These are phyloP conservation scores for Arthrobotrys pseudoclavata DNA, from an alignment of 2,329 filamentous ascomycete genomes.

Conservation along the genomic window DNA sequence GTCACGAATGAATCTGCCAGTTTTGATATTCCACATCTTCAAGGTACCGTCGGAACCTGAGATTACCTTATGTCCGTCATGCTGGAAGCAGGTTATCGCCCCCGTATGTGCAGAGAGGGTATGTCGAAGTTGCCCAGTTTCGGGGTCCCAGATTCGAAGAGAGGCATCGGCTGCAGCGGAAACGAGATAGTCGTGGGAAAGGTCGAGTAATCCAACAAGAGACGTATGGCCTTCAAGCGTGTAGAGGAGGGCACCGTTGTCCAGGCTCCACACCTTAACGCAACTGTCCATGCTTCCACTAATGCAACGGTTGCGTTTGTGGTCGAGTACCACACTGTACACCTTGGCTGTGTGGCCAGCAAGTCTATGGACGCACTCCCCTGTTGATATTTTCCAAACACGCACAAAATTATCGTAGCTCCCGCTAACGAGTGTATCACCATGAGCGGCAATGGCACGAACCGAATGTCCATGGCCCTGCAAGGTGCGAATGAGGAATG, in stretches of 20 bases:
- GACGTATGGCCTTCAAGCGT: constrained; percentile 93
- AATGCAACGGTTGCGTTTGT: constrained; percentile 92
- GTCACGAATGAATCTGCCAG: constrained; percentile 91
- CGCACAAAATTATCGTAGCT: constrained; percentile 96
- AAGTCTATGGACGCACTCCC: constrained; percentile 85
- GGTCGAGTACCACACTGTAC: constrained; percentile 95
- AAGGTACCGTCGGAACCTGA: constrained; percentile 94
- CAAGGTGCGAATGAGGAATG: constrained; percentile 91
- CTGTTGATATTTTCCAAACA: constrained; percentile 97
- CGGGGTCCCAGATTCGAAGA: constrained; percentile 95
- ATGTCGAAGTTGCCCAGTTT: constrained; percentile 89
- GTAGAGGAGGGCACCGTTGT: constrained; percentile 85
- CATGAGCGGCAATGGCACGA: constrained; percentile 92
- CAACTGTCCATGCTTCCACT: constrained; percentile 98
- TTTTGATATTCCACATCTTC: constrained; percentile 98
- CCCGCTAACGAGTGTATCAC: constrained; percentile 94
- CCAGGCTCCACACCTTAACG: constrained; percentile 97
- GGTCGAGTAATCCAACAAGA: constrained; percentile 89
- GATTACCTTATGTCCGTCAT: constrained; percentile 96
- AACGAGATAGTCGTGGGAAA: constrained; percentile 89
- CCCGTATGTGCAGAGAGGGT: constrained; percentile 93
- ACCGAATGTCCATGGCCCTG: constrained; percentile 92
- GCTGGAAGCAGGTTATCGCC: constrained; percentile 98
- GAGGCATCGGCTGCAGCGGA: constrained; percentile 96
- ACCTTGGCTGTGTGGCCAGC: constrained; percentile 92